Percentiles rank a stretch among this genome's conserved stretches.
Conservation (phyloP, 306 rosid species). For the Parietaria judaica region DNA sequence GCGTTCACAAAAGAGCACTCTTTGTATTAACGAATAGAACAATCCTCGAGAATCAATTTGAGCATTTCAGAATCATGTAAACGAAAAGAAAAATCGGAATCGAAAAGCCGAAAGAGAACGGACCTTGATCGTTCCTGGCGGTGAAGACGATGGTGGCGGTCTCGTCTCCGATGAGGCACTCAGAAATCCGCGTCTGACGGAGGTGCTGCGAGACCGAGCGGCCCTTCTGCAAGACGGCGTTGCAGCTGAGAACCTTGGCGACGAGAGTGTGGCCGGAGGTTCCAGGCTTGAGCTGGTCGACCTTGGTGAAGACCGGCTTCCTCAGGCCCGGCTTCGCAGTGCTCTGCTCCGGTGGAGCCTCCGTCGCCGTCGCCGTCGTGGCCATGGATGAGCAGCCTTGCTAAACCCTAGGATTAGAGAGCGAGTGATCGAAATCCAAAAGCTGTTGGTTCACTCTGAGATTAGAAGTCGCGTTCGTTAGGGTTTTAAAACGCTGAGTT, state of each 20-base stretch:
- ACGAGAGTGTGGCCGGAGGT: slow-evolving; percentile 70
- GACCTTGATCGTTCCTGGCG: slow-evolving; percentile 85
- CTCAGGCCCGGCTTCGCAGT: slow-evolving; percentile 43
- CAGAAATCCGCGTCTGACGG: slow-evolving; percentile 77
- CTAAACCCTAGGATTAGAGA: slow-evolving; percentile 15
- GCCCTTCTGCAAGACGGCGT: slow-evolving; percentile 63
- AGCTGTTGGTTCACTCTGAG: no score
- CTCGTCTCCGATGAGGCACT: slow-evolving; percentile 80
- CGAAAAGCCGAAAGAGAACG: not conserved
- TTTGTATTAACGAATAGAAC: not conserved
- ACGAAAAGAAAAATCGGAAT: not conserved
- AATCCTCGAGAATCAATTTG: not conserved
- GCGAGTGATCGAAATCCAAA: not conserved
- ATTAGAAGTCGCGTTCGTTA: no score
- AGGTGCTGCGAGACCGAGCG: slow-evolving; percentile 54
- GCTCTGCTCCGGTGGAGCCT: slow-evolving; percentile 19
- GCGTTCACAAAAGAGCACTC: no score
- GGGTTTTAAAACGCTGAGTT: no score
- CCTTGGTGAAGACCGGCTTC: slow-evolving; percentile 69
- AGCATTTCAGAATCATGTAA: not conserved
- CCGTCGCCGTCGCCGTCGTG: slow-evolving; percentile 10
- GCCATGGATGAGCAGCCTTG: slow-evolving; percentile 14
- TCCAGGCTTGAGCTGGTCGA: slow-evolving; percentile 71
- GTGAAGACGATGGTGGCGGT: slow-evolving; percentile 74
- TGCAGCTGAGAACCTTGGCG: slow-evolving; percentile 49